Base-by-base conservation (phyloP, 345 rosid species). In the Firmiana major region DNA sequence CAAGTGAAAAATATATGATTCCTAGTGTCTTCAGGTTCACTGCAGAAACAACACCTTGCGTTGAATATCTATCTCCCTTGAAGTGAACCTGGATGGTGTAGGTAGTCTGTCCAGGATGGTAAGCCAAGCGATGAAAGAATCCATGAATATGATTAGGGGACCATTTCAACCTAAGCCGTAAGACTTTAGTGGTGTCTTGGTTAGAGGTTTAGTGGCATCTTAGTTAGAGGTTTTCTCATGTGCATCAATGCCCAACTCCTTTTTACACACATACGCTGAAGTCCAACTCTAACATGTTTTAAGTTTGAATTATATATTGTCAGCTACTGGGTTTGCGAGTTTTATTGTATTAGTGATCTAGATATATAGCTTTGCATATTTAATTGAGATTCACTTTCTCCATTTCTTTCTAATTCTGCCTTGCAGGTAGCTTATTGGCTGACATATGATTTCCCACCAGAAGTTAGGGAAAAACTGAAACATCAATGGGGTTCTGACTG, bases 381-480 rank as follows among this genome's bases (percentile, higher is more conserved):
- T 70, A 49, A 28, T 70, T 49, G 38, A 60, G 51, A 57, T 26
- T 21, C 12, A 9, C 24, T 43, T 75, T 15, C 73, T 66, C 17
- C 13, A 53, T 73, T 24, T 79, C 46, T 48, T 67, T 79, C 46
- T 59, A 21, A 48, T 68, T 26, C 40, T 65, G 28, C 34, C 46
- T 1, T 82, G 73, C 87, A 92, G 98, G 88, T 80, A 53, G 97
- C 99, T 76, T 71, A 85, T 80, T 96, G 99, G 99, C 71, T 93
- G 79, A 82, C 98, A 0, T 96, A 96, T 54, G 97, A 96, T 86
- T 93, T 96, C 84, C 98, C 99, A 12, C 91, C 98, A 31, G 84
- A 89, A 55, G 97, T 90, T 19, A 84, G 99, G 76, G 97, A 90
- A 87, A 96, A 92, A 60, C 93, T 96, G 38, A 91, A 87, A 78